Base-by-base conservation (phyloP, 805 yeast species). In the Kodamaea nitidulidarum region DNA sequence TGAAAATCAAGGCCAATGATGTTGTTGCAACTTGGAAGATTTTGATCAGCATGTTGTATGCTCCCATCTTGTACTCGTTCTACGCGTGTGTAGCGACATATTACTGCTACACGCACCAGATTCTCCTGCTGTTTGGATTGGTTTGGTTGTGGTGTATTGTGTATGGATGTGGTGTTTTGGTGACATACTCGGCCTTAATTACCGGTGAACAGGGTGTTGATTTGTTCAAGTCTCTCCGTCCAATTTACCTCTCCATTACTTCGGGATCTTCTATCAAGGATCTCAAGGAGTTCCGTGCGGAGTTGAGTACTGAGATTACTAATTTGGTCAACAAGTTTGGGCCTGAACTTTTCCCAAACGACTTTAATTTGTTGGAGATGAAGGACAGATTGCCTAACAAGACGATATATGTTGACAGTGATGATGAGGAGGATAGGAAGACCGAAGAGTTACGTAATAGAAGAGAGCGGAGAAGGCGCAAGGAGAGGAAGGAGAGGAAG, bases 1-100 rank as follows among this genome's bases (percentile, higher is more conserved):
- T 93, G 15, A 93, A 93, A 58, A 81, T 93, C 44, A 80, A 81
- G 54, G 98, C 95, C 12, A 83, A 80, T 41, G 98, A 93, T 60
- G 97, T 93, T 17, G 76, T 93, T 43, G 98, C 98, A 2, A 90
- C 98, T 1, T 93, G 98, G 98, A 93, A 93, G 61, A 82, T 93
- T 34, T 69, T 93, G 46, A 88, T 91, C 28, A 80, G 90, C 24
- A 75, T 93, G 76, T 95, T 91, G 4, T 65, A 87, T 39, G 95
- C 97, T 0, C 98, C 98, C 2, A 58, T 87, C 30, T 66, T 93
- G 20, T 93, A 91, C 67, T 77, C 80, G 26, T 68, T 84, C 41
- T 93, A 93, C 63, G 88, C 97, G 0, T 57, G 75, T 3, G 46
- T 84, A 11, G 82, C 86, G 15, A 64, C 73, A 18, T 62, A 54